Evolutionary conservation across 2,329 filamentous ascomycete species (phyloP).

Genomic region (Lecanoromycetidae sp.): DNA sequence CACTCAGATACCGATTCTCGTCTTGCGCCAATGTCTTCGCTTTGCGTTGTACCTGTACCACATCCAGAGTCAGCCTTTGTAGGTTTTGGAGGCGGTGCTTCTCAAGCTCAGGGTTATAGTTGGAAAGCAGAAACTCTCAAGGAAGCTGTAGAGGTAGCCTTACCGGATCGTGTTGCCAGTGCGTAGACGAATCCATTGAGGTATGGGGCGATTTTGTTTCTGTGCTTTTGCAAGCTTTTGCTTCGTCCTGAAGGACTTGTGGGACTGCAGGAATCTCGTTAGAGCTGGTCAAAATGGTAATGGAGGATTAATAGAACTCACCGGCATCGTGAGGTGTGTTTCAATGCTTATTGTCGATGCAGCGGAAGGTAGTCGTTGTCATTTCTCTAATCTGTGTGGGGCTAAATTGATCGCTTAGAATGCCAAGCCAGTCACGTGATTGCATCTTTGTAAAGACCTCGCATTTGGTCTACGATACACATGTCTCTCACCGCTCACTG

Average conservation of each 20-base stretch:
- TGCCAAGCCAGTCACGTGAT: not conserved
- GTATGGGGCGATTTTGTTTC: constrained; percentile 99
- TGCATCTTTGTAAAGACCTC: no score
- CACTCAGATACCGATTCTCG: constrained; percentile 91
- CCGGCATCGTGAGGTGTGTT: constrained; percentile 44
- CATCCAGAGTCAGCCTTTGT: not conserved
- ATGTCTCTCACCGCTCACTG: no score
- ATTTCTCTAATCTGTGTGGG: constrained; percentile 17
- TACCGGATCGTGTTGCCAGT: constrained; percentile 99
- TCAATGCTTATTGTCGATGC: constrained; percentile 19
- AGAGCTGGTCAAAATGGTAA: not conserved
- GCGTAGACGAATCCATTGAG: constrained; percentile 98
- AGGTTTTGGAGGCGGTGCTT: no score
- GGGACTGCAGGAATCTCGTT: constrained; percentile 56
- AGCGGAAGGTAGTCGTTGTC: constrained; percentile 26
- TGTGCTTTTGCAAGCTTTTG: constrained; percentile 99
- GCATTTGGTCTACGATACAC: no score
- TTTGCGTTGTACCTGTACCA: constrained; percentile 90
- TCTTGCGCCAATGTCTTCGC: constrained; percentile 99
- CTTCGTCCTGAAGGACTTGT: constrained; percentile 99
- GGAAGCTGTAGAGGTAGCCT: constrained; percentile 25
- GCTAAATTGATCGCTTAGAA: not conserved
- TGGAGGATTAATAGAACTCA: constrained; percentile 24
- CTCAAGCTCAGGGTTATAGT: no score
- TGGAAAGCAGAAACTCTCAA: no score